Percentiles rank a stretch among this genome's conserved stretches.
Evolutionary conservation across 2,329 filamentous ascomycete species (phyloP).

Genomic region (Colletotrichum limetticola): DNA sequence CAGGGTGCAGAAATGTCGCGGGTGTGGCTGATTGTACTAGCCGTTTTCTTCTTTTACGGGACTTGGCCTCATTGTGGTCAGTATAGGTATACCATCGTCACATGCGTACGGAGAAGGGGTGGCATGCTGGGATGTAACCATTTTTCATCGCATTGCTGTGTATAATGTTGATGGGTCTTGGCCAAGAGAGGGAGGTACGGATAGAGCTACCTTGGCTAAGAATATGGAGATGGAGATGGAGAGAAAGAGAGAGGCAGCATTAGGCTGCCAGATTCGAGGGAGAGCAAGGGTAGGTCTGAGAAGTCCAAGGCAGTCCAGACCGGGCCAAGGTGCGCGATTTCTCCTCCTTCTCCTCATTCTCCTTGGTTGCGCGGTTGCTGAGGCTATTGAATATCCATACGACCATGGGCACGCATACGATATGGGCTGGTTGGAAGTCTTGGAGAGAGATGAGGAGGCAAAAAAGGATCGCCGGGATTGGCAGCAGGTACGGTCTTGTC

Average conservation of each 20-base stretch:
- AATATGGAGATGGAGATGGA: too few species aligned
- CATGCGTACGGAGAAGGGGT: neutral
- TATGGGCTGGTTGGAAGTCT: neutral
- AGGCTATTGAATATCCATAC: neutral
- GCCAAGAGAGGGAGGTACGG: too few species aligned
- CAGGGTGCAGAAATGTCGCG: neutral
- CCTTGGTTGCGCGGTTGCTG: too few species aligned
- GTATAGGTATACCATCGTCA: neutral
- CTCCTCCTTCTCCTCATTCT: neutral
- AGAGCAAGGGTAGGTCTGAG: neutral
- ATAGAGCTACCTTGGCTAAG: too few species aligned
- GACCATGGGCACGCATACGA: neutral
- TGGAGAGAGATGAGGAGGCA: neutral
- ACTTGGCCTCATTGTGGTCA: neutral
- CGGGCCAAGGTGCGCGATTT: neutral
- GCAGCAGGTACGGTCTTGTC: neutral
- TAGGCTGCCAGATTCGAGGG: too few species aligned
- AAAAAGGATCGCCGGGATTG: neutral
- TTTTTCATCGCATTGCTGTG: too few species aligned
- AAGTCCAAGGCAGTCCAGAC: neutral
- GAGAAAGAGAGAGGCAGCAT: too few species aligned
- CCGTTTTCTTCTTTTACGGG: neutral
- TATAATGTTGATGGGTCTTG: too few species aligned
- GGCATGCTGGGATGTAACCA: neutral
- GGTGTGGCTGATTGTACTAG: slow-evolving; percentile 1